Evolutionary conservation across 441 rosid species (phyloP).

Genomic region (Euphorbia schlechtendalii): DNA sequence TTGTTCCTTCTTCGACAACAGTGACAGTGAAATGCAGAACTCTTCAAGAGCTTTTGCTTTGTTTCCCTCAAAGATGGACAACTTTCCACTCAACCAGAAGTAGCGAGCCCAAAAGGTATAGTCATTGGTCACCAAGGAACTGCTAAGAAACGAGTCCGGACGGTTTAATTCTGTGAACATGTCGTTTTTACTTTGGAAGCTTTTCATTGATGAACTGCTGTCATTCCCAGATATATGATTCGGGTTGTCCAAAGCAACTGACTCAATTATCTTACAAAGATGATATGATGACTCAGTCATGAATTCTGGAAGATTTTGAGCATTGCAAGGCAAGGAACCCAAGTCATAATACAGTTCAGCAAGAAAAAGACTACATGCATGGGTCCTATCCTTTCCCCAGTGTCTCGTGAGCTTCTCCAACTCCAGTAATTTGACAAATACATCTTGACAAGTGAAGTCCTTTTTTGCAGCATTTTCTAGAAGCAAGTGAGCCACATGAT

Average conservation of each 20-base stretch:
- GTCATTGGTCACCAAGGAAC: conserved; percentile 34
- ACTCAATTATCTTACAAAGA: conserved; percentile 88
- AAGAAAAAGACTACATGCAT: conserved; percentile 90
- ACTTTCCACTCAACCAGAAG: conserved; percentile 90
- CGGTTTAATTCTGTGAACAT: conserved; percentile 21
- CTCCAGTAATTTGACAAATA: conserved; percentile 58
- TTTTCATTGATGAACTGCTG: conserved; percentile 30
- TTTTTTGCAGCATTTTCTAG: conserved; percentile 57
- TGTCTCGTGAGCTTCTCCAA: conserved; percentile 82
- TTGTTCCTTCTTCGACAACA: conserved; percentile 47
- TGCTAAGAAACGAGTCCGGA: conserved; percentile 24
- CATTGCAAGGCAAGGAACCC: conserved; percentile 49
- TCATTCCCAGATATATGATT: conserved; percentile 29
- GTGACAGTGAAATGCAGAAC: conserved; percentile 54
- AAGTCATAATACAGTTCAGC: conserved; percentile 84
- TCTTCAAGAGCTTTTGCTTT: conserved; percentile 81
- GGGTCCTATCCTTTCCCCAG: conserved; percentile 81
- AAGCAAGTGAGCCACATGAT: conserved; percentile 89
- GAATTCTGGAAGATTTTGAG: conserved; percentile 47
- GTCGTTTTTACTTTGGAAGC: conserved; percentile 33
- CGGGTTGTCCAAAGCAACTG: conserved; percentile 62
- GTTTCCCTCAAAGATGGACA: conserved; percentile 71
- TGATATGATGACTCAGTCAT: conserved; percentile 74
- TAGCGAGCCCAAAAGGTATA: conserved; percentile 76
- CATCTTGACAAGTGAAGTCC: conserved; percentile 42